Conservation (phyloP, 306 rosid genomes). For the Oxytropis ochrocephala region DNA sequence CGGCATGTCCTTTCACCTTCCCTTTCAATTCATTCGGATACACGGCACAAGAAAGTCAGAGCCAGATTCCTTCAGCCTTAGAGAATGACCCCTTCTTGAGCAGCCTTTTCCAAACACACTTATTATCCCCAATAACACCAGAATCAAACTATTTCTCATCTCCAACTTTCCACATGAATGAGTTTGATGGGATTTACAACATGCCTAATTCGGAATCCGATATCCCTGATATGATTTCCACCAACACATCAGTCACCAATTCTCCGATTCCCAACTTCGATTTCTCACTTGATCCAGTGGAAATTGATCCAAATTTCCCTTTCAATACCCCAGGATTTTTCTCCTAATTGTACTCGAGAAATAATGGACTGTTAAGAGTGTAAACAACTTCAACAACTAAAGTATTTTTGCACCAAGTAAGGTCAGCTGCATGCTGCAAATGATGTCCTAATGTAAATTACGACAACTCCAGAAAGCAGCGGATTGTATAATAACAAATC, state of each 20-base stretch:
- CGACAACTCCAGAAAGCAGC: not conserved
- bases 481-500: conserved; percentile 6
- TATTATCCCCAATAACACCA: conserved; percentile 38
- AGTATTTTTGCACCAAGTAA: not conserved
- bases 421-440: not conserved
- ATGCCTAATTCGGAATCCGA: conserved; percentile 43
- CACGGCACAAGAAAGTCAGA: conserved; percentile 27
- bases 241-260: conserved; percentile 57
- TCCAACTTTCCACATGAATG: conserved; percentile 38
- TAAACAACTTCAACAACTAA: not conserved
- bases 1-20: conserved; percentile 44
- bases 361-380: not conserved
- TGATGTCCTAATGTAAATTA: not conserved
- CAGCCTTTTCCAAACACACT: conserved; percentile 38
- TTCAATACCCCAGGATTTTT: conserved; percentile 54
- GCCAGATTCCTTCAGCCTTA: conserved; percentile 29
- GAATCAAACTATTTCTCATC: conserved; percentile 35
- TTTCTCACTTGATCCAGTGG: conserved; percentile 52
- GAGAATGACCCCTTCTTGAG: conserved; percentile 40
- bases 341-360: conserved; percentile 22
- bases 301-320: conserved; percentile 53
- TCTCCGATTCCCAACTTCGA: conserved; percentile 64
- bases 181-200: conserved; percentile 26
- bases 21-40: conserved; percentile 57
- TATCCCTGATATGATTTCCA: conserved; percentile 55